phyloP scores from a whole-genome alignment of 805 yeast genomes.

The Yarrowia bubula region DNA sequence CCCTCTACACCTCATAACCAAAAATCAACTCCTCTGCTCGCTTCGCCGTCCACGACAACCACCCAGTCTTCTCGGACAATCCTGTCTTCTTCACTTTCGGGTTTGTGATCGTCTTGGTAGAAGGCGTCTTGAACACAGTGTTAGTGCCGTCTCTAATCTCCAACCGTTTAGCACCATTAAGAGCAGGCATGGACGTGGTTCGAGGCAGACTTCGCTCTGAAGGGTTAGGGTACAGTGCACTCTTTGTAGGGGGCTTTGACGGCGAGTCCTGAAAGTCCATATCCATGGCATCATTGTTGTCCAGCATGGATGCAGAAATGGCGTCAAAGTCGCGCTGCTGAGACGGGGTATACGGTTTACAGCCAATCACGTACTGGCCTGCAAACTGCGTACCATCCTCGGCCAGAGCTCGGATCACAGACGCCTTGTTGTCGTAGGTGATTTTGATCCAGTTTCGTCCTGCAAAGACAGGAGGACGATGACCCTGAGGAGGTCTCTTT shows the following conservation, averaged over 20 bases:
- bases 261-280: conserved; percentile 28
- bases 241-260: conserved; percentile 25
- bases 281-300: conserved; percentile 26
- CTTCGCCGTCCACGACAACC: conserved; percentile 40
- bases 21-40: conserved; percentile 50
- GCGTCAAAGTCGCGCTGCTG: conserved; percentile 31
- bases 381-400: conserved; percentile 76
- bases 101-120: conserved; percentile 28
- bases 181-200: conserved; percentile 21
- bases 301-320: conserved; percentile 22
- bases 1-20: conserved; percentile 50
- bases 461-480: conserved; percentile 61
- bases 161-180: conserved; percentile 1
- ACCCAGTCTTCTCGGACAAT: conserved; percentile 23
- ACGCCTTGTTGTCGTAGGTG: conserved; percentile 70
- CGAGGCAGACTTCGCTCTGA: neutral
- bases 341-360: conserved; percentile 65
- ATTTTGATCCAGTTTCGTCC: conserved; percentile 92
- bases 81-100: conserved; percentile 21
- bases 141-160: conserved; percentile 33
- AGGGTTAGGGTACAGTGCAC: conserved; percentile 30
- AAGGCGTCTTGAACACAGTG: conserved; percentile 32
- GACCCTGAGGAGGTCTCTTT: conserved; percentile 31
- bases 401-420: conserved; percentile 79
- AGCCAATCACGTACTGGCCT: conserved; percentile 57